Percentiles rank a stretch among this genome's conserved stretches.
Conservation (phyloP, 805 yeast genomes). For the Sugiyamaella floridensis region DNA sequence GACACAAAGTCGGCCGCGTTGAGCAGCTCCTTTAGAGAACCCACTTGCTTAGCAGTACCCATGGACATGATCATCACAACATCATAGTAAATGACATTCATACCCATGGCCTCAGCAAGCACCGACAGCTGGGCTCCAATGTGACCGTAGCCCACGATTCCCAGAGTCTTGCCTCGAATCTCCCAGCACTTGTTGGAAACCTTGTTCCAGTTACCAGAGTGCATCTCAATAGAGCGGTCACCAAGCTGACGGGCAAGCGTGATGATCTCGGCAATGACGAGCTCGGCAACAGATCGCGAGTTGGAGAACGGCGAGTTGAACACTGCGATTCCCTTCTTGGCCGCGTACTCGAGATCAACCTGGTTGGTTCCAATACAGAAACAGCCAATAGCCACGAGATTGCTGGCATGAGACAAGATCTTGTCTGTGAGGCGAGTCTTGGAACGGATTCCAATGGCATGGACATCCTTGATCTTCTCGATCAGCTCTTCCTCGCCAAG, state of each 20-base stretch:
- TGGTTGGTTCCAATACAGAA: conserved; percentile 99
- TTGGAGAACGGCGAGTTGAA: conserved; percentile 98
- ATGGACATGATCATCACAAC: conserved; percentile 87
- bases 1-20: conserved; percentile 80
- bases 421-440: conserved; percentile 83
- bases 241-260: conserved; percentile 93
- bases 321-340: conserved; percentile 87
- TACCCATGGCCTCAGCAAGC: conserved; percentile 94
- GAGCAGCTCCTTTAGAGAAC: conserved; percentile 76
- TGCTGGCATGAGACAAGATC: conserved; percentile 77
- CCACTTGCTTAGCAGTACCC: conserved; percentile 93
- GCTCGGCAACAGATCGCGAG: conserved; percentile 97
- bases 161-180: conserved; percentile 96
- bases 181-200: conserved; percentile 96
- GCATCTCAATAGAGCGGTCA: conserved; percentile 93
- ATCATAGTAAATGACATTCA: conserved; percentile 93
- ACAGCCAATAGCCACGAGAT: conserved; percentile 88
- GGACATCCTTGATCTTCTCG: conserved; percentile 87
- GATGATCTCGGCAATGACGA: conserved; percentile 92
- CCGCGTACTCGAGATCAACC: conserved; percentile 88
- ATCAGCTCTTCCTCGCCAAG: conserved; percentile 89
- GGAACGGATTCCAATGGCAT: conserved; percentile 96
- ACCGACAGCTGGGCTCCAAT: conserved; percentile 97
- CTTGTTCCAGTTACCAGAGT: conserved; percentile 96
- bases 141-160: conserved; percentile 96